These are phyloP conservation scores for Cryptosporidium ryanae DNA, from an alignment of 169 alveolate genomes.

Conservation along the genomic window DNA sequence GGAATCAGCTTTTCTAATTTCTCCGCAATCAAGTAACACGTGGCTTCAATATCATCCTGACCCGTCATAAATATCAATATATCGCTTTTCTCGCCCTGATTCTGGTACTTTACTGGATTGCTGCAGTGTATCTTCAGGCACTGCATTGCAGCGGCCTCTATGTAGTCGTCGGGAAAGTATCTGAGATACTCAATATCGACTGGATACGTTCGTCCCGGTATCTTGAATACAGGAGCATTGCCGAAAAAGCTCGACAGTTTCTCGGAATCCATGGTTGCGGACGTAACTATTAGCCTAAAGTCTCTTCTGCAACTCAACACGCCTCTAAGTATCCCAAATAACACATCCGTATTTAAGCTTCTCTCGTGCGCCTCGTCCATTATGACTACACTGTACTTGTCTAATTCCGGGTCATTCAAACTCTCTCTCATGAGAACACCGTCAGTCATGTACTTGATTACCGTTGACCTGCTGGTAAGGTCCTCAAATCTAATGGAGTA, in stretches of 20 bases:
- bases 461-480: slow-evolving; percentile 92
- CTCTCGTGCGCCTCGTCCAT: slow-evolving; percentile 99
- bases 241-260: slow-evolving; percentile 98
- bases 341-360: slow-evolving; percentile 98
- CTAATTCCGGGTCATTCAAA: slow-evolving; percentile 97
- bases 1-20: slow-evolving; percentile 86
- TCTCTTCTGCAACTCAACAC: slow-evolving; percentile 96
- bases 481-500: slow-evolving; percentile 99
- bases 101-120: slow-evolving; percentile 85
- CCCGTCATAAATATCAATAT: slow-evolving; percentile 99
- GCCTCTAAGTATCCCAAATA: slow-evolving; percentile 97
- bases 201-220: slow-evolving; percentile 99
- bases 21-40: slow-evolving; percentile 96
- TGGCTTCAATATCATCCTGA: slow-evolving; percentile 99
- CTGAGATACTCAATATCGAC: slow-evolving; percentile 94
- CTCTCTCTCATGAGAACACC: slow-evolving; percentile 99
- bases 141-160: slow-evolving; percentile 98
- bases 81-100: slow-evolving; percentile 88
- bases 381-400: slow-evolving; percentile 95
- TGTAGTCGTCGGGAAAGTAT: slow-evolving; percentile 96
- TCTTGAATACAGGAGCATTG: slow-evolving; percentile 96
- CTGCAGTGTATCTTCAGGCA: slow-evolving; percentile 95
- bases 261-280: slow-evolving; percentile 99
- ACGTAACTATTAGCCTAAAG: slow-evolving; percentile 96
- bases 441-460: slow-evolving; percentile 99